These are phyloP conservation scores for Xerocomellus dryophilus DNA, from an alignment of 768 basidiomycete genomes.

Conservation along the genomic window DNA sequence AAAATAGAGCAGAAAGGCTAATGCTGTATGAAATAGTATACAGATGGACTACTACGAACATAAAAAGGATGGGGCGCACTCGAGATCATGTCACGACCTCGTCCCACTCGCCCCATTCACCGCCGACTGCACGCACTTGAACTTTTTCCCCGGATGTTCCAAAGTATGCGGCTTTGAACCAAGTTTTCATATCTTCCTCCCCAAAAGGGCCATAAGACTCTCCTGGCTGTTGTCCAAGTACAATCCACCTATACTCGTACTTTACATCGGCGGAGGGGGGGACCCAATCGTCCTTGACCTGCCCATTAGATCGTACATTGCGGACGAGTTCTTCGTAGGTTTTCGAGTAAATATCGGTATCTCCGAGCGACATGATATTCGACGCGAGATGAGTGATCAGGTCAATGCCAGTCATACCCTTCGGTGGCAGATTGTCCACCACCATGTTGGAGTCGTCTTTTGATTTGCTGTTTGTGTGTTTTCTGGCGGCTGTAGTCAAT, in stretches of 20 bases:
- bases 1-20: neutral
- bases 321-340: slow-evolving; percentile 85
- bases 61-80: neutral
- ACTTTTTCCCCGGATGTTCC: slow-evolving; percentile 76
- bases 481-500: slow-evolving; percentile 12
- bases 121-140: slow-evolving; percentile 60
- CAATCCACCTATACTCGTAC: slow-evolving; percentile 82
- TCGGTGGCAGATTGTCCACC: slow-evolving; percentile 43
- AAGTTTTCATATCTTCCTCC: slow-evolving; percentile 75
- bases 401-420: slow-evolving; percentile 59
- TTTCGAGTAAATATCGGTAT: slow-evolving; percentile 81
- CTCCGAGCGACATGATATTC: slow-evolving; percentile 82
- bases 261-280: slow-evolving; percentile 73
- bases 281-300: slow-evolving; percentile 64
- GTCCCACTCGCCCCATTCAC: slow-evolving; percentile 75
- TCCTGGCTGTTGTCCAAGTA: slow-evolving; percentile 46
- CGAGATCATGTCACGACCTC: slow-evolving; percentile 49
- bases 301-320: slow-evolving; percentile 66
- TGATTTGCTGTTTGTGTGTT: slow-evolving; percentile 33
- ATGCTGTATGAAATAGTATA: slow-evolving; percentile 10
- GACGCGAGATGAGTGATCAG: slow-evolving; percentile 82
- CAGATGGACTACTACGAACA: slow-evolving; percentile 8
- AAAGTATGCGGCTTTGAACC: slow-evolving; percentile 82
- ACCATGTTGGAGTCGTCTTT: slow-evolving; percentile 42
- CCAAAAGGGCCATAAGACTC: slow-evolving; percentile 77